Base-by-base conservation (phyloP, 768 basidiomycete genomes). In the Mrakia frigida region DNA sequence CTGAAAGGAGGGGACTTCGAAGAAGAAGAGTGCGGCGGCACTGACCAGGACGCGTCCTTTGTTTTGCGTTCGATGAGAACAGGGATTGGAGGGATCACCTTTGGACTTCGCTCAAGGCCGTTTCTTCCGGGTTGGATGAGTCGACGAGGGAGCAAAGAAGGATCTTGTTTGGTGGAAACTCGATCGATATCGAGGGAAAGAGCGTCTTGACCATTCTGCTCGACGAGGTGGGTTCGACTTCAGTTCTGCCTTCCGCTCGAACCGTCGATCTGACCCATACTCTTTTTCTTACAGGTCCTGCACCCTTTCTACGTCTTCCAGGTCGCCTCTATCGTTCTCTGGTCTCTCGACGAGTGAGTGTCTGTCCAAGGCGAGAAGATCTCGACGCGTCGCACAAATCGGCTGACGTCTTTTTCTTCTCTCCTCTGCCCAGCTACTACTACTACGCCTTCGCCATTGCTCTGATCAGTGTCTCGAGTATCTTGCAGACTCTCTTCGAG, bases 281-380 rank as follows among this genome's bases (percentile, higher is more conserved):
- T 68, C 23, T 33, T 31, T 31, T 3, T 28, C 46, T 46, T 28
- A 3, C 78, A 90, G 93, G 89, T 97, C 63, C 90, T 98, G 53
- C 96, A 98, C 82, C 97, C 97, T 0, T 98, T 98, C 84, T 98
- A 98, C 82, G 91, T 99, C 74, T 99, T 99, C 82, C 97, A 99
- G 87, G 90, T 98, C 79, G 93, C 93, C 70, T 97, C 94, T 79
- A 91, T 98, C 79, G 85, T 92, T 53, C 85, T 99, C 9, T 99
- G 97, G 97, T 91, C 92, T 1, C 80, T 98, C 72, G 97, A 99
- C 79, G 88, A 98, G 82, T 99, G 4, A 25, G 21, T 72, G 0
- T 4, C 33, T 2, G 0, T 3, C 61, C n/a, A 59, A 33, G 39
- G 0, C 6, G 43, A 14, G 46, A 61, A 5, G 0, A 23, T 11